Evolutionary conservation across 2,329 filamentous ascomycete species (phyloP), one percentile per base, ranked within the genome.

Genomic region (Colletotrichum trifolii): DNA sequence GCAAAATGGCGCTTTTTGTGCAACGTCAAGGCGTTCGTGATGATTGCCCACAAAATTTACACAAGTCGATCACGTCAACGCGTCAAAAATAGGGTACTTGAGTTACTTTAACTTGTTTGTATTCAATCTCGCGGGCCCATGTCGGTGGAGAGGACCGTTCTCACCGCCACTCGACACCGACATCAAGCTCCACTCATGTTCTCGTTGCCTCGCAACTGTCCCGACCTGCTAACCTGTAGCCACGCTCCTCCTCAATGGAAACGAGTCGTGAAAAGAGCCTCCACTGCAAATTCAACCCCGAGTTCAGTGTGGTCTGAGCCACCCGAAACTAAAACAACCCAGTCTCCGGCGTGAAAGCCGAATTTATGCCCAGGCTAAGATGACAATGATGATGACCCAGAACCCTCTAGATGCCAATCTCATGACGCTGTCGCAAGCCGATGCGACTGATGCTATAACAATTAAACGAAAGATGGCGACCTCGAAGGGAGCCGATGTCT

Each of bases 201-300:
- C 60, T 40, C 52, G 62, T 65, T 65, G 62, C 62, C 62, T 65
- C 62, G 62, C 62, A 65, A 65, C 62, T 12, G 52, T 62, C 52
- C 56, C 17, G 56, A 52, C 62, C 42, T 65, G 62, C 58, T 65
- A 65, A 62, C 58, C 58, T 62, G 62, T 65, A 65, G 62, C 58
- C 62, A 65, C 62, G 62, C 52, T 62, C 58, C 62, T 46, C 62
- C 62, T 39, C 40, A 46, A 56, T 38, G 39, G 58, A 40, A 17
- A 47, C 62, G 34, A 52, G 40, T 52, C 62, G 62, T 65, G 62
- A 45, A 56, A 49, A 53, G 40, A 40, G n/a, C 62, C 62, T 65
- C 62, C 62, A 39, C 62, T 65, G 62, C 58, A 43, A 47, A 57
- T n/a, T 36, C 38, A 38, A 50, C 58, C 58, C 62, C 58, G 15